These are phyloP conservation scores for Pseudocercospora vitis DNA, from an alignment of 2,329 filamentous ascomycete genomes.

Conservation along the genomic window DNA sequence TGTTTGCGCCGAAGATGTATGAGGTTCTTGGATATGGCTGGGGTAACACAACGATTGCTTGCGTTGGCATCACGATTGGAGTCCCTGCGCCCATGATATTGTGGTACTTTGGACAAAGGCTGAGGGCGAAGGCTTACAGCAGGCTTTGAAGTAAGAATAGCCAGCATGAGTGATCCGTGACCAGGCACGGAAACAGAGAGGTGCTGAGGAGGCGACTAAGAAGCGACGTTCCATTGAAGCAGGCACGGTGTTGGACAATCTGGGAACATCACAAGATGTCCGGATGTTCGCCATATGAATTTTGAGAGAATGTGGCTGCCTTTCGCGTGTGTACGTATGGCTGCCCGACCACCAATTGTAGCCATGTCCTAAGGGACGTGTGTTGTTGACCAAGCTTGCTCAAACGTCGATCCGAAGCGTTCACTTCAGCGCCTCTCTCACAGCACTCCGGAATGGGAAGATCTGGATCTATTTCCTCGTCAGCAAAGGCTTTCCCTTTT, in stretches of 20 bases:
- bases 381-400: neutral
- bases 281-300: neutral
- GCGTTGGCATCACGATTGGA: constrained; percentile 8
- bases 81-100: constrained; percentile 18
- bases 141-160: neutral
- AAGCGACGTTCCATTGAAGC: no score
- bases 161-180: no score
- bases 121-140: constrained; percentile 20
- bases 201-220: no score
- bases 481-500: constrained; percentile 6
- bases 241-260: no score
- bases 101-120: constrained; percentile 16
- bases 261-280: neutral
- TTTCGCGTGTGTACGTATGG: neutral
- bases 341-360: neutral
- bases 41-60: constrained; percentile 35
- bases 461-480: constrained; percentile 41
- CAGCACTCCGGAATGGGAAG: constrained; percentile 50
- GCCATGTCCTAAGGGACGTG: neutral
- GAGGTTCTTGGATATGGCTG: constrained; percentile 40
- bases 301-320: neutral
- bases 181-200: no score
- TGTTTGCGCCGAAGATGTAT: constrained; percentile 49
- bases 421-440: constrained; percentile 44
- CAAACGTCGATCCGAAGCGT: neutral